These are phyloP conservation scores for Diutina rugosa DNA, from an alignment of 1,139 yeast genomes.

Conservation along the genomic window DNA sequence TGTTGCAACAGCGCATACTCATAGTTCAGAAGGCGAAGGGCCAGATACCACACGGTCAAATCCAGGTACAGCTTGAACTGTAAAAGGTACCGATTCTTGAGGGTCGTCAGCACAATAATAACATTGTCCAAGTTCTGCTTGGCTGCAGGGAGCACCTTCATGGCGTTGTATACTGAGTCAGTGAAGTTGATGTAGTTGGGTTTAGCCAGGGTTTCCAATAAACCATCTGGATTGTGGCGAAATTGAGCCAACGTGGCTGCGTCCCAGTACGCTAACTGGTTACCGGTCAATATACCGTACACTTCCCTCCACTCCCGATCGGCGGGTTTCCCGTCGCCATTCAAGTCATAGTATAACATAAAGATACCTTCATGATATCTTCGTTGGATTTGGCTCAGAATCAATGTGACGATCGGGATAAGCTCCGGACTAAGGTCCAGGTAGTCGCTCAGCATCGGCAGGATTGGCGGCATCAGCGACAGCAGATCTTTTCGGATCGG, in stretches of 20 bases:
- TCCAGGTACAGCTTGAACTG: slow-evolving; percentile 56
- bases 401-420: slow-evolving; percentile 60
- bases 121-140: slow-evolving; percentile 62
- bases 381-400: slow-evolving; percentile 63
- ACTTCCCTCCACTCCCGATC: slow-evolving; percentile 87
- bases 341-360: slow-evolving; percentile 58
- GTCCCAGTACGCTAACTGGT: slow-evolving; percentile 88
- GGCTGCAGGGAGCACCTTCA: slow-evolving; percentile 46
- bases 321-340: slow-evolving; percentile 75
- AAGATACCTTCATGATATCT: slow-evolving; percentile 65
- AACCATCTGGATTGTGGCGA: slow-evolving; percentile 33
- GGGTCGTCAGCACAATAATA: slow-evolving; percentile 77
- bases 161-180: slow-evolving; percentile 78
- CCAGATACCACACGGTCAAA: slow-evolving; percentile 60
- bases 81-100: slow-evolving; percentile 72
- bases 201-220: slow-evolving; percentile 44
- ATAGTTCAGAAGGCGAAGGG: slow-evolving; percentile 64
- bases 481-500: background rate
- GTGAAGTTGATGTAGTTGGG: slow-evolving; percentile 89
- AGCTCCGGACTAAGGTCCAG: slow-evolving; percentile 37
- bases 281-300: slow-evolving; percentile 82
- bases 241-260: slow-evolving; percentile 58
- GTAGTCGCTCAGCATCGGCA: background rate
- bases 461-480: background rate
- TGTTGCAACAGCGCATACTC: slow-evolving; percentile 80